Percentiles rank a stretch among this genome's conserved stretches.
phyloP scores from a whole-genome alignment of 805 yeast species.

The Yamadazyma scolyti region DNA sequence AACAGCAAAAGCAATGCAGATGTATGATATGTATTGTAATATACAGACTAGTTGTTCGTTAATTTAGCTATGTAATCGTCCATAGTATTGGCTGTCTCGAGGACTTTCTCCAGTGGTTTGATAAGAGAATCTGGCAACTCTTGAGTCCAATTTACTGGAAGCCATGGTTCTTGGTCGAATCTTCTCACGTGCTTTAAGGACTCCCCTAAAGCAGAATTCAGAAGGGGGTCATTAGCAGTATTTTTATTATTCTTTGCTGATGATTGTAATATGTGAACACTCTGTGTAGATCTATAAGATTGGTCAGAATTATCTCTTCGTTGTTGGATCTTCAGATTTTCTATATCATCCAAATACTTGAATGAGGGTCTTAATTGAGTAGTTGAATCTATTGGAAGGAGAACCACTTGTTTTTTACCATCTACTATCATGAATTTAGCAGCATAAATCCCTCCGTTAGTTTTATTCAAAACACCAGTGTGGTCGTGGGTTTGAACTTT shows the following conservation, averaged over 20 bases:
- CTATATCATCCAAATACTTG: slow-evolving; percentile 66
- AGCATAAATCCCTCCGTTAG: slow-evolving; percentile 45
- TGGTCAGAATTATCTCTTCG: slow-evolving; percentile 29
- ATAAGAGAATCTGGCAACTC: no score
- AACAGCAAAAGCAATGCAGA: no score
- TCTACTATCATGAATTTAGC: slow-evolving; percentile 23
- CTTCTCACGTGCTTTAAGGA: slow-evolving; percentile 35
- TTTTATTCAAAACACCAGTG: slow-evolving; percentile 62
- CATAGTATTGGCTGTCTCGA: slow-evolving; percentile 4
- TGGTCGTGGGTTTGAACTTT: slow-evolving; percentile 57
- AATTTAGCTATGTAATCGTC: slow-evolving; percentile 8
- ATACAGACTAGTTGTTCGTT: slow-evolving; percentile 15
- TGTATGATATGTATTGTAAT: slow-evolving; percentile 1
- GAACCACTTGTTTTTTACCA: slow-evolving; percentile 41
- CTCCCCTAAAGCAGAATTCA: slow-evolving; percentile 30
- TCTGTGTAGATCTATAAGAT: slow-evolving; percentile 17
- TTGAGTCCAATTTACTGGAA: slow-evolving; percentile 25
- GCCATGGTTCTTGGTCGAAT: slow-evolving; percentile 42
- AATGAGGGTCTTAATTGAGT: slow-evolving; percentile 82
- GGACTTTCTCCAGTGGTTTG: slow-evolving; percentile 12
- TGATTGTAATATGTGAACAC: slow-evolving; percentile 39
- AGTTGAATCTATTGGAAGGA: slow-evolving; percentile 62
- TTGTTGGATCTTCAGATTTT: slow-evolving; percentile 39
- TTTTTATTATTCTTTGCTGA: slow-evolving; percentile 27
- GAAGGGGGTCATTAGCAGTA: slow-evolving; percentile 10